A percentile compares a stretch with the other conserved stretches of the same genome.
These are phyloP conservation scores for Helichrysum umbraculigerum DNA, from an alignment of 129 eudicot genomes.

Conservation along the genomic window DNA sequence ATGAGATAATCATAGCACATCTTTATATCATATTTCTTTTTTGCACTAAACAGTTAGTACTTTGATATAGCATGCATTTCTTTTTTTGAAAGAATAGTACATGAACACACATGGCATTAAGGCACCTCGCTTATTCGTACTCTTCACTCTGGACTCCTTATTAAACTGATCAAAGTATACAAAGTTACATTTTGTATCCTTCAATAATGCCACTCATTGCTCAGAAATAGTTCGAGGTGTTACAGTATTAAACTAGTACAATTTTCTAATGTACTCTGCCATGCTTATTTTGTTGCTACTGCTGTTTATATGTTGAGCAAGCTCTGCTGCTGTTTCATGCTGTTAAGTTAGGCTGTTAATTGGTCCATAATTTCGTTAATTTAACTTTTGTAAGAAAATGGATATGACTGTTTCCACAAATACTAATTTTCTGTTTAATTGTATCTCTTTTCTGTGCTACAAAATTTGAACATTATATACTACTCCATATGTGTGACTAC, in stretches of 20 bases:
- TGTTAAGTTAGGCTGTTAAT: not conserved
- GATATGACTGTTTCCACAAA: not conserved
- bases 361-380: not conserved
- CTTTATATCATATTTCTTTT: not conserved
- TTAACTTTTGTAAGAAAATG: not conserved
- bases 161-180: not conserved
- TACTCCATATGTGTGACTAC: not conserved
- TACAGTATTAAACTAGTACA: not conserved
- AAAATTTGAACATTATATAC: not conserved
- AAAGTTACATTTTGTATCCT: not conserved
- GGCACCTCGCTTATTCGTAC: not conserved
- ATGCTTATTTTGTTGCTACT: constrained; percentile 6
- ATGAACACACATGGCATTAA: not conserved
- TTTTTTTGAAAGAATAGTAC: not conserved
- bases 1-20: not conserved
- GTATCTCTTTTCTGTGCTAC: not conserved
- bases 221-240: not conserved
- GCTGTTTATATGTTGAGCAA: not conserved
- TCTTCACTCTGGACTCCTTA: not conserved
- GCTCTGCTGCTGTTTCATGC: not conserved
- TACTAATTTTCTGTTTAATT: not conserved
- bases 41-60: constrained; percentile 5
- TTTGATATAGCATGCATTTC: not conserved
- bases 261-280: not conserved
- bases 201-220: constrained; percentile 1